Evolutionary conservation across 371 early-diverging fungal species (phyloP).

Genomic region (Haplosporangium sp.): DNA sequence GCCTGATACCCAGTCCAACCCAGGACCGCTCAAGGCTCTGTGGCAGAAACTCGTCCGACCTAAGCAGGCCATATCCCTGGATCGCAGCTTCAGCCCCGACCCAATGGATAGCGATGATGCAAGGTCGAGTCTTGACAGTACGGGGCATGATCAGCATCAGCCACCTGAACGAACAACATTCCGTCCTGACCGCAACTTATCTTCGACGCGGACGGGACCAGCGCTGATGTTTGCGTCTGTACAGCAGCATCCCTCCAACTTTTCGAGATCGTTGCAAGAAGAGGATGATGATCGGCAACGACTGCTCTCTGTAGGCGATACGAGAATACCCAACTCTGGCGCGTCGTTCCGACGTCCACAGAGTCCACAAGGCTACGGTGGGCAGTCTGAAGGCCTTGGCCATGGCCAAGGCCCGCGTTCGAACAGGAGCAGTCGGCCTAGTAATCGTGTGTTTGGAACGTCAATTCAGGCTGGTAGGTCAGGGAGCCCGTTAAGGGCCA

Average conservation of each 20-base stretch:
- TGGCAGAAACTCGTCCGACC: constrained; percentile 45
- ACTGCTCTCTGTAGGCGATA: constrained; percentile 13
- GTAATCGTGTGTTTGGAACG: constrained; percentile 31
- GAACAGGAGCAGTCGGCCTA: constrained; percentile 27
- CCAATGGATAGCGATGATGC: constrained; percentile 30
- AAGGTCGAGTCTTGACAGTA: constrained; percentile 46
- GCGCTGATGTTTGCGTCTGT: constrained; percentile 55
- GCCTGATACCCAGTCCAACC: constrained; percentile 11
- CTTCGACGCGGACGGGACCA: constrained; percentile 32
- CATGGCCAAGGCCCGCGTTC: not conserved
- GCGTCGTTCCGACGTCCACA: constrained; percentile 22
- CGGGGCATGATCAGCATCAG: constrained; percentile 12
- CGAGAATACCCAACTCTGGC: constrained; percentile 12
- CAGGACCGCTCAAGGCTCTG: constrained; percentile 29
- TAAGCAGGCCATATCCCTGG: constrained; percentile 43
- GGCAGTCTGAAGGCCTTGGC: not conserved
- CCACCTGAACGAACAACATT: constrained; percentile 7
- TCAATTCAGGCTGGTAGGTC: constrained; percentile 5
- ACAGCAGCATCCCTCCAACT: constrained; percentile 32
- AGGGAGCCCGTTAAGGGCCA: constrained; percentile 2
- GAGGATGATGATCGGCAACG: constrained; percentile 34
- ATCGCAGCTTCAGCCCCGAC: constrained; percentile 9
- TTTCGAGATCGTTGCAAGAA: constrained; percentile 11
- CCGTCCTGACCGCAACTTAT: constrained; percentile 17
- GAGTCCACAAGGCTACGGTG: constrained; percentile 32